Percentiles rank a stretch among this genome's conserved stretches.
phyloP scores from a whole-genome alignment of 2,329 filamentous ascomycete genomes.

The Aspergillus tamarii region DNA sequence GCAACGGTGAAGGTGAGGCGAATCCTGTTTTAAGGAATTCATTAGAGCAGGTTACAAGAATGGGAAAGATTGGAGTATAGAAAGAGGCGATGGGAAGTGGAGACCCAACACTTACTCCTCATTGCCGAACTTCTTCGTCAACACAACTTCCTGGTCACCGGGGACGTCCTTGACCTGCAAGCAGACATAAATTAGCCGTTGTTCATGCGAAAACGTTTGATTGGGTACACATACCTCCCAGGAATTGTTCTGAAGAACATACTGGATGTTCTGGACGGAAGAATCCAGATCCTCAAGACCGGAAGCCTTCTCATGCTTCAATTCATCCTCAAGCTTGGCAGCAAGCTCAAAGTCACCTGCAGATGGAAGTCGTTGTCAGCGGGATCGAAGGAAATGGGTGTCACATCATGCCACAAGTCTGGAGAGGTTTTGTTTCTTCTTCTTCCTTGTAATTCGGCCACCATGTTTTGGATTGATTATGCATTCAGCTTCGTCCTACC shows the following conservation, averaged over 20 bases:
- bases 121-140: constrained; percentile 80
- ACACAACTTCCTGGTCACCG: constrained; percentile 84
- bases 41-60: neutral
- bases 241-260: constrained; percentile 82
- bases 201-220: neutral
- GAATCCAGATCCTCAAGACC: constrained; percentile 72
- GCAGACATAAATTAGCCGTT: neutral
- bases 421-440: neutral
- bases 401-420: neutral
- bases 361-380: constrained; percentile 9
- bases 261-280: constrained; percentile 85
- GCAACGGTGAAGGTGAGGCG: constrained; percentile 82
- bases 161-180: constrained; percentile 69
- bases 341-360: constrained; percentile 76
- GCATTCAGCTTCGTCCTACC: constrained; percentile 36
- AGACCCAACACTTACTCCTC: constrained; percentile 69
- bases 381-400: neutral
- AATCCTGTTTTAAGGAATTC: constrained; percentile 55
- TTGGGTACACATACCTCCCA: constrained; percentile 66
- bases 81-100: neutral
- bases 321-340: constrained; percentile 82
- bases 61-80: constrained; percentile 4
- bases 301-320: constrained; percentile 81
- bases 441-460: neutral
- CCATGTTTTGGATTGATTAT: neutral